A percentile compares a stretch with the other conserved stretches of the same genome.
These are phyloP conservation scores for Capsicum chinense DNA, from an alignment of 257 asterid species.

Conservation along the genomic window DNA sequence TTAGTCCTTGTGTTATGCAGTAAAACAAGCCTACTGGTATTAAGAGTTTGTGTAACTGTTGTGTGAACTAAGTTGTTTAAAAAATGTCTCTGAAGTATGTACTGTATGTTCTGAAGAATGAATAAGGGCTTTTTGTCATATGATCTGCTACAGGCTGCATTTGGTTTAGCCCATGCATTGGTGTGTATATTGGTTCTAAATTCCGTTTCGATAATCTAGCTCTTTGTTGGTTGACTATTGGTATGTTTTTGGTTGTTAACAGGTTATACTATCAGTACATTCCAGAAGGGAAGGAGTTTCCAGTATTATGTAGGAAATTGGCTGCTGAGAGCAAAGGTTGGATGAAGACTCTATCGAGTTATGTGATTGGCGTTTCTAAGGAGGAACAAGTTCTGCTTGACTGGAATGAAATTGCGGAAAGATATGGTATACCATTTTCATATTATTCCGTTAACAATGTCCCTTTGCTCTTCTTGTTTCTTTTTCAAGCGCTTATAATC, in stretches of 20 bases:
- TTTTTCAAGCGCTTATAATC: background rate
- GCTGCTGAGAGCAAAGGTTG: slow-evolving; percentile 54
- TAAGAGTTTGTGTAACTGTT: background rate
- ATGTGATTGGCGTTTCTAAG: slow-evolving; percentile 46
- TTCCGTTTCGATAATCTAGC: background rate
- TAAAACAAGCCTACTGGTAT: background rate
- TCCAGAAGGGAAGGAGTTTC: slow-evolving; percentile 94
- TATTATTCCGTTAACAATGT: background rate
- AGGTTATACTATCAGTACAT: slow-evolving; percentile 88
- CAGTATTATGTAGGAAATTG: slow-evolving; percentile 73
- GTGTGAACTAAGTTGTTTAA: background rate
- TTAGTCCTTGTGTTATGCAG: background rate
- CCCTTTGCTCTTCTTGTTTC: background rate
- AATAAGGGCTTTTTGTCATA: background rate
- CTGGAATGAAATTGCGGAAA: slow-evolving; percentile 90
- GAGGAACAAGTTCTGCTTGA: slow-evolving; percentile 78
- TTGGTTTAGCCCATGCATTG: background rate
- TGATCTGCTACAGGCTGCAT: background rate
- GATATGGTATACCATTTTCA: slow-evolving; percentile 57
- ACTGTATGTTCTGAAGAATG: background rate
- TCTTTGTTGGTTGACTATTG: background rate
- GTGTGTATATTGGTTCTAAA: background rate
- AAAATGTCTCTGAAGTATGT: background rate
- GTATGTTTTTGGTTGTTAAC: slow-evolving; percentile 27
- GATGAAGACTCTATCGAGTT: slow-evolving; percentile 46